Evolutionary conservation across 1,284 basidiomycete species (phyloP), one percentile per base, ranked within the genome.

Genomic region (Microbotryum lychnidis-dioicae): DNA sequence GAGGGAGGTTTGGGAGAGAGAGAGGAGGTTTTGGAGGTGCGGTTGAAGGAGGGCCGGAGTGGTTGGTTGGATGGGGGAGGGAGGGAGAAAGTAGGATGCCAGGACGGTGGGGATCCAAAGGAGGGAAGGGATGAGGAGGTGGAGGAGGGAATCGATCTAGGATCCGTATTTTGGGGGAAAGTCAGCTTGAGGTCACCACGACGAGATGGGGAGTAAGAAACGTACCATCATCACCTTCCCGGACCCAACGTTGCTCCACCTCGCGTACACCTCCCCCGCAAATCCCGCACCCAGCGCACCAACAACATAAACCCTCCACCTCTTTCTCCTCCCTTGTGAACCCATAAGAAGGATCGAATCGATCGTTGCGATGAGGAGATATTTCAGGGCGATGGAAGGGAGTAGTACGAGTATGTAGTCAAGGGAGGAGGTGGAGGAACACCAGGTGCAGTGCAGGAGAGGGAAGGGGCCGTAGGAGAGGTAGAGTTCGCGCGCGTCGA

Each of bases 401-500:
- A 50, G 48, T n/a, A 65, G 25, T 16, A 59, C 42, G 44, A 65
- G 20, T 23, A 63, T 27, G 59, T 65, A 58, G 33, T 68, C 63
- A 25, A 1, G n/a, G 9, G 6, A 45, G 29, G 25, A 52, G 1
- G 56, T 48, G 9, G 63, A 56, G 21, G 42, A 25, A 33, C 66
- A 68, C 66, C 66, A 68, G 9, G 29, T 20, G 57, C 66, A 68
- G 42, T 48, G 18, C n/a, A 65, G 25, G 12, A 68, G 25, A 0
- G 61, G 58, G 0, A n/a, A 42, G 0, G 58, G 25, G 2, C 66
- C 66, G 44, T 60, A 63, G 6, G 63, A 57, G 57, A 65, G 44
- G 58, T 68, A 68, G 14, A 54, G 46, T 6, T 63, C 31, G 9
- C 66, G 58, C 3, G 64, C 64, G 20, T 68, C 66, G 57, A 68